phyloP scores from a whole-genome alignment of 2,329 filamentous ascomycete species.

The Colletotrichum lupini region DNA sequence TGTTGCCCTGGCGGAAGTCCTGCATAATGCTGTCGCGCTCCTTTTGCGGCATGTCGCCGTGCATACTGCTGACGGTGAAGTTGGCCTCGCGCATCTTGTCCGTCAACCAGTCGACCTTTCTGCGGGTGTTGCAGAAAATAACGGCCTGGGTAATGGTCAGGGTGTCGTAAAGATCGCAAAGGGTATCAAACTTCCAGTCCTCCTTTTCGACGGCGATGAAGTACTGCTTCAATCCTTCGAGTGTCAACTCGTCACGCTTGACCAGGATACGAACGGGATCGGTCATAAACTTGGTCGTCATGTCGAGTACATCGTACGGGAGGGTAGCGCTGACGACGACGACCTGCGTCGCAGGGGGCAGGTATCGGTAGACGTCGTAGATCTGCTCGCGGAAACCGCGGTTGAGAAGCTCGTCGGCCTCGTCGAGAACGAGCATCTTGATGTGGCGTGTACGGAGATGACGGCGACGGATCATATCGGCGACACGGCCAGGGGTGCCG shows the following conservation, averaged over 20 bases:
- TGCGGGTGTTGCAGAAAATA: conserved; percentile 98
- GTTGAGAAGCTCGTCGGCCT: conserved; percentile 78
- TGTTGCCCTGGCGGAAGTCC: conserved; percentile 97
- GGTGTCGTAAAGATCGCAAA: conserved; percentile 98
- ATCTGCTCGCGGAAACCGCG: conserved; percentile 98
- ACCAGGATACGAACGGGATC: conserved; percentile 96
- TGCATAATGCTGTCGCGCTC: conserved; percentile 99
- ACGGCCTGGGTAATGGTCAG: conserved; percentile 98
- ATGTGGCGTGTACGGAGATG: conserved; percentile 69
- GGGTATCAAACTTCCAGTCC: conserved; percentile 99
- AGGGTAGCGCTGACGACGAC: conserved; percentile 97
- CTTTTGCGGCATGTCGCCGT: conserved; percentile 98
- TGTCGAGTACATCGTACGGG: conserved; percentile 96
- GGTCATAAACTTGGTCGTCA: conserved; percentile 99
- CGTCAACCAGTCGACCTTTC: conserved; percentile 99
- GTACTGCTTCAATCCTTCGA: conserved; percentile 98
- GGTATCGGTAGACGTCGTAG: conserved; percentile 97
- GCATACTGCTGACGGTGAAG: conserved; percentile 98
- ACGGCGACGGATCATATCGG: conserved; percentile 71
- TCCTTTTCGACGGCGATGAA: conserved; percentile 99
- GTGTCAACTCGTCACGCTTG: conserved; percentile 97
- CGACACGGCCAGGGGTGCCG: conserved; percentile 94
- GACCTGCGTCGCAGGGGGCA: conserved; percentile 97
- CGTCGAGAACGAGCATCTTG: conserved; percentile 72
- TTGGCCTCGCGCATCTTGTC: conserved; percentile 99